phyloP scores from a whole-genome alignment of 225 moss, liverwort and hornwort genomes.

The Takakia lepidozioides region DNA sequence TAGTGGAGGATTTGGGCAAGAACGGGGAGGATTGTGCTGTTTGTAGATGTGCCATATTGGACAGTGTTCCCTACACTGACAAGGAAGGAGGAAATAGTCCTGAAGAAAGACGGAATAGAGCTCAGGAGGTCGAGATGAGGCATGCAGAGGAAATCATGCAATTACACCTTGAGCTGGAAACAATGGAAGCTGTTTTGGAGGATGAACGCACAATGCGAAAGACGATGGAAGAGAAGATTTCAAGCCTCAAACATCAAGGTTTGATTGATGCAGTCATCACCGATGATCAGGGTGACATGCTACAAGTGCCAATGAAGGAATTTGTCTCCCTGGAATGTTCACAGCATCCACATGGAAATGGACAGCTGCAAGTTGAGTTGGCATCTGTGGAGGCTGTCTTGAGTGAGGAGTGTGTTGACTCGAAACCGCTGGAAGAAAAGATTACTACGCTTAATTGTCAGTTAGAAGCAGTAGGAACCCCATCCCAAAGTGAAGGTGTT shows the following conservation, averaged over 20 bases:
- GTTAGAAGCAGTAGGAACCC: conserved; percentile 40
- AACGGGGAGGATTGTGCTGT: conserved; percentile 14
- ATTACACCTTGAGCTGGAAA: conserved; percentile 72
- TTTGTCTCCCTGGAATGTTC: too few relatives aligned
- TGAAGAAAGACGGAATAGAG: conserved; percentile 47
- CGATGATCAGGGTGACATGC: too few relatives aligned
- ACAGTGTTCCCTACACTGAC: conserved; percentile 11
- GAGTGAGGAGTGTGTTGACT: conserved; percentile 21
- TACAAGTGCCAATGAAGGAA: too few relatives aligned
- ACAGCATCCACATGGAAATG: too few relatives aligned
- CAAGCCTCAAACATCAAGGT: not conserved
- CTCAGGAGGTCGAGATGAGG: conserved; percentile 81
- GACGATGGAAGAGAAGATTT: conserved; percentile 36
- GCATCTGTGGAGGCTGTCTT: conserved; percentile 7
- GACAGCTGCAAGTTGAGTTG: conserved; percentile 8
- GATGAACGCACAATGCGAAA: conserved; percentile 55
- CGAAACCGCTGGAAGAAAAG: conserved; percentile 28
- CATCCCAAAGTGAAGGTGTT: conserved; percentile 19
- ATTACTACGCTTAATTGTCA: conserved; percentile 33
- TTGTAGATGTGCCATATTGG: conserved; percentile 2
- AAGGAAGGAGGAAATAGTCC: conserved; percentile 37
- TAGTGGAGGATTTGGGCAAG: not conserved
- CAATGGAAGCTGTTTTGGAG: conserved; percentile 59
- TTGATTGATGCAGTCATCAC: not conserved
- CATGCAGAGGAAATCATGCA: conserved; percentile 81